Evolutionary conservation across 140 eudicot genomes (phyloP), one percentile per base, ranked within the genome.

Genomic region (Oenanthe javanica): DNA sequence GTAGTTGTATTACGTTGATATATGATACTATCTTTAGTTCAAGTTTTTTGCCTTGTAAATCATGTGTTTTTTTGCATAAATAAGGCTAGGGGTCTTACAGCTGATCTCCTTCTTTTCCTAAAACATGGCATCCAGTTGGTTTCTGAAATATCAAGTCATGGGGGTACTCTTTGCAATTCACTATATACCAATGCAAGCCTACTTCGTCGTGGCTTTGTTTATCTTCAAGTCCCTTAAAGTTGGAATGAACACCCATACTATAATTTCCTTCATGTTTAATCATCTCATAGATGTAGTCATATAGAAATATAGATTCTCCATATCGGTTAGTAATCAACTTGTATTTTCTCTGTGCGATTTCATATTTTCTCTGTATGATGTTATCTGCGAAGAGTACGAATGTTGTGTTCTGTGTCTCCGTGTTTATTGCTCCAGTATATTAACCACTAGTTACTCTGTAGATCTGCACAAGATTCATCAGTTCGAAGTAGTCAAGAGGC

Each of bases 401-500:
- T 51, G 48, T 6, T 15, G 6, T 55, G 23, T 55, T 6, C 12
- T n/a, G 43, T n/a, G 52, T 55, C 67, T 77, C 69, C 31, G 69
- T 40, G 74, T 45, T 43, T 21, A 42, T 61, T 42, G 14, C 66
- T 50, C 79, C 6, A 10, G 36, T 78, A 61, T 78, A 78, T 59
- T 78, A 57, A 57, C 4, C 13, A 9, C 43, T 11, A 36, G 31
- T 59, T 78, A 77, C 16, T 40, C 77, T 23, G 77, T 78, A 92
- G 97, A 80, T 86, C 96, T 48, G 55, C 81, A 54, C 89, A 86
- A 79, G 91, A 86, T 75, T 89, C 81, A 78, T 81, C 96, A 84
- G 86, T 80, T 50, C 85, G 86, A 84, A 89, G 85, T 76, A 90
- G 81, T 82, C 96, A 90, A 81, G 98, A 92, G 36, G 79, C 85